Evolutionary conservation across 2,329 filamentous ascomycete species (phyloP).

Genomic region (Aspergillus arachidicola): DNA sequence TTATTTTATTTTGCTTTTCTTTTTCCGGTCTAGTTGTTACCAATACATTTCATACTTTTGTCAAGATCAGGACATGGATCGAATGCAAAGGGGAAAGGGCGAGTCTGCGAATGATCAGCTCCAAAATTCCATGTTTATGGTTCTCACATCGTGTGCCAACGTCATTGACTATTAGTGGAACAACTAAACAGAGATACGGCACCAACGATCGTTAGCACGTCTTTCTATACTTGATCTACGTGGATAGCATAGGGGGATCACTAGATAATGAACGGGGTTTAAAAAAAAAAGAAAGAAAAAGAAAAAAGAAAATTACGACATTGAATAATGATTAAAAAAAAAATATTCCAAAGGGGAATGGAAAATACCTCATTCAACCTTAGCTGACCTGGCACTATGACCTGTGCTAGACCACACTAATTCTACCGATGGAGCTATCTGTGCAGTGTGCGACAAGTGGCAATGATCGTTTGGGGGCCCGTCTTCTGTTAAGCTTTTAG

Average conservation of each 20-base stretch:
- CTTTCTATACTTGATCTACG: conserved; percentile 3
- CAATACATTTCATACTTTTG: not conserved
- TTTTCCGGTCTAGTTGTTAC: not conserved
- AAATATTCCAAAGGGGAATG: not conserved
- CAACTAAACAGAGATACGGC: not conserved
- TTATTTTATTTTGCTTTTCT: not conserved
- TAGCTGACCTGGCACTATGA: not conserved
- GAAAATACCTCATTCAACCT: not conserved
- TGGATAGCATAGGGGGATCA: conserved; percentile 1
- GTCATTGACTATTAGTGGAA: conserved; percentile 13
- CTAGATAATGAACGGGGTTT: not conserved
- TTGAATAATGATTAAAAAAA: not conserved
- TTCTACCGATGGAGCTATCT: not conserved
- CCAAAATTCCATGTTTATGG: not conserved
- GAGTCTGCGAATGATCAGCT: not conserved
- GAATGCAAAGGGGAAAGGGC: not conserved
- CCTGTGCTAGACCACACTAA: not conserved
- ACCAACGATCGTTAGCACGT: not conserved
- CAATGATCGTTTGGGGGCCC: conserved; percentile 1
- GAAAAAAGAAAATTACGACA: not conserved
- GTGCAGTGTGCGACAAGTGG: not conserved
- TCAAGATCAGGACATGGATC: not conserved
- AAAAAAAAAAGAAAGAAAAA: not conserved
- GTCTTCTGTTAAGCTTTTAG: conserved; percentile 17
- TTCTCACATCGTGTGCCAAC: conserved; percentile 1